Evolutionary conservation across 495 filamentous ascomycete species (phyloP), one percentile per base, ranked within the genome.

Genomic region (Paragyromitra xinjiangensis): DNA sequence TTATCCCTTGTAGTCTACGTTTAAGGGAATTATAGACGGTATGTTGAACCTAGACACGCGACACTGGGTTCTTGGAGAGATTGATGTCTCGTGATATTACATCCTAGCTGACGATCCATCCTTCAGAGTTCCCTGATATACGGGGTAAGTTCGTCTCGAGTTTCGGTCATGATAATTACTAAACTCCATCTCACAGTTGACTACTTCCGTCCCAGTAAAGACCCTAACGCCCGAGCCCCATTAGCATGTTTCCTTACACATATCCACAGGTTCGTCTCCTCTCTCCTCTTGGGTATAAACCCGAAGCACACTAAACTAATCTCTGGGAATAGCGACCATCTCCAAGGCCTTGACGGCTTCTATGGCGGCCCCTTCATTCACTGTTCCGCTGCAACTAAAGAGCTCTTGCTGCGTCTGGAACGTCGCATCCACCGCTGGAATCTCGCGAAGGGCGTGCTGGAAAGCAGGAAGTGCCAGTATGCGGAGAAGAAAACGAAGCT

Each of bases 181-280:
- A 64, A 70, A 55, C 39, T 62, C 7, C 59, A 22, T 19, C 64
- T 65, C 19, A 40, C 62, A 92, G 91, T 97, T 71, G 95, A 98
- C 83, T 94, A 92, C 84, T 98, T 97, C 81, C 90, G 94, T 16
- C 85, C n/a, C 14, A 81, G 62, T 56, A 79, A 85, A 19, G 84
- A 85, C 24, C 86, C 85, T 22, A 86, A 85, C 0, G 83, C 83
- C 19, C 86, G 83, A 37, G 87, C 92, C 39, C 92, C 94, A 1
- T 82, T 96, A 55, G 94, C 92, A 16, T 97, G 92, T 82, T 97
- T 98, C 81, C 86, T 98, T 50, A 95, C 92, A 81, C 95, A 98
- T 88, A 91, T 97, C 11, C 95, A 98, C 82, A 78, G 81, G 81
- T 82, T 58, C 24, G 67, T 37, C 44, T 22, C 6, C 6, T 59